Evolutionary conservation across 2,329 filamentous ascomycete species (phyloP).

Genomic region (Hypoxylon sp.): DNA sequence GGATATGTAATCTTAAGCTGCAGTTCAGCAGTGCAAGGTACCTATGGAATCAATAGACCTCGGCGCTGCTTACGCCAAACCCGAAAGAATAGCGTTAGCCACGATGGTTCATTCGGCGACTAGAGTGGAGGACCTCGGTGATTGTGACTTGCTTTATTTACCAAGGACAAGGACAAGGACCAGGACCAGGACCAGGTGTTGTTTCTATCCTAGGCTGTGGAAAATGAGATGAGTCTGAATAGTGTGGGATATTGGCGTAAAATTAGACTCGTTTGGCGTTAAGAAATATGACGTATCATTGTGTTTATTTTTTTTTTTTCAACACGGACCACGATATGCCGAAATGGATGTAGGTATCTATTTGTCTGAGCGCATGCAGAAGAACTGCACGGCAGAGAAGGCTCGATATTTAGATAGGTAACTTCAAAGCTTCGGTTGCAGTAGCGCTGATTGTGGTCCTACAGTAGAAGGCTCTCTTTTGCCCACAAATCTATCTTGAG

Average conservation of each 20-base stretch:
- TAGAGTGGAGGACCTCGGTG: background rate
- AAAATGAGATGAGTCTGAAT: background rate
- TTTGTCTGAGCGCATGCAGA: background rate
- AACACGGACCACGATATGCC: background rate
- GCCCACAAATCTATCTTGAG: background rate
- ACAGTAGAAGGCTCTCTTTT: background rate
- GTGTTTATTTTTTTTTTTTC: background rate
- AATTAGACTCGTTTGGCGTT: background rate
- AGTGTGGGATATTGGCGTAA: background rate
- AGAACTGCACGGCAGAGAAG: background rate
- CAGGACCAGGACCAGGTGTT: too few relatives aligned
- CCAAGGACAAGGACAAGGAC: background rate
- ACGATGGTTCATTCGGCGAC: background rate
- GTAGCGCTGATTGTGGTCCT: background rate
- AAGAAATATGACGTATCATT: background rate
- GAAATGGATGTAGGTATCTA: background rate
- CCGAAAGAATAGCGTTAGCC: too few relatives aligned
- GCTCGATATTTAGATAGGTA: too few relatives aligned
- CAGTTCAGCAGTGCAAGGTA: background rate
- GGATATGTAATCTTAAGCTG: constrained; percentile 9
- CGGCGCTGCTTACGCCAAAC: background rate
- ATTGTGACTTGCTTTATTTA: background rate
- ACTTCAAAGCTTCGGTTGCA: background rate
- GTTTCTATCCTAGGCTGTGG: background rate
- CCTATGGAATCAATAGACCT: background rate